Base-by-base conservation (phyloP, 1,139 yeast species). In the Diutina catenulata region DNA sequence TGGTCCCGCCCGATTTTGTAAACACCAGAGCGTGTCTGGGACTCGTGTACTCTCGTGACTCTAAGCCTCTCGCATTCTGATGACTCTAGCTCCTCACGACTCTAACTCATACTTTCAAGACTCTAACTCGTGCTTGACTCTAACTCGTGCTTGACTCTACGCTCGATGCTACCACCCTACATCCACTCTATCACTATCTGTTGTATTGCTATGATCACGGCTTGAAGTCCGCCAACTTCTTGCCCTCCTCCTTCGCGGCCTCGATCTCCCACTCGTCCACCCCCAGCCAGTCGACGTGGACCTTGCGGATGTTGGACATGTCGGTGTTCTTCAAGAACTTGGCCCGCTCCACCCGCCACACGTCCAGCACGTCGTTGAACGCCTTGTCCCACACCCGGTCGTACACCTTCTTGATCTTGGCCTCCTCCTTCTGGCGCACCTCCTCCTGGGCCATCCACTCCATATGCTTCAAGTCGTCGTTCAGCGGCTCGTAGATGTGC, bases 371-470 rank as follows among this genome's bases (percentile, higher is more conserved):
- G 51, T 80, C 84, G 48, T 76, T 80, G 52, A 81, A 84, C 2
- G 88, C 94, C 44, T 73, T 68, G 45, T 68, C 73, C 84, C 91
- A 84, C 22, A 78, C 76, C 50, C 76, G 76, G 47, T 80, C 80
- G 56, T 82, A 82, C 41, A 79, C 74, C 52, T 76, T 77, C 50
- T 72, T 72, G 43, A 77, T 64, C 53, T 74, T 72, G 37, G 73
- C 75, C 50, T 81, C 86, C 53, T 75, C 80, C 45, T 71, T 64
- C 49, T 74, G 76, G 46, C 93, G 73, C 41, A 76, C 76, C 56
- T 86, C 95, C 57, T 86, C 95, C 50, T 82, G 74, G 1, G 94
- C 95, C 94, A 86, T 82, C 94, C 94, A 84, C 55, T 82, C 94
- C 95, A 86, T 86, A 54, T 86, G 94, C 59, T 83, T 80, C 59